Conservation (phyloP, 176 grass and related monocot genomes). For the Carex pumila region DNA sequence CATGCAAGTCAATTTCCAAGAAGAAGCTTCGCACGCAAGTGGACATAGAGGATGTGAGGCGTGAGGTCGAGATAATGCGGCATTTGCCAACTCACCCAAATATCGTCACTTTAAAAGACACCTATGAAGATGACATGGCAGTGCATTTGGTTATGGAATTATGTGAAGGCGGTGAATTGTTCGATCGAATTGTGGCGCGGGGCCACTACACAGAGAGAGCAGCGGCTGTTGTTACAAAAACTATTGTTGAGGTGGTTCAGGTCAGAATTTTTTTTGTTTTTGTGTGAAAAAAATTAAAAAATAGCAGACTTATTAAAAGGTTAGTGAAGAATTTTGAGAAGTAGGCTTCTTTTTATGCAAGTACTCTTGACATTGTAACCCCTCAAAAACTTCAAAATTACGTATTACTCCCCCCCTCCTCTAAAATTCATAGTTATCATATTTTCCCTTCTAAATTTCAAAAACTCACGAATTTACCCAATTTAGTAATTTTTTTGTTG, state of each 20-base stretch:
- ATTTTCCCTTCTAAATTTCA: too few relatives aligned
- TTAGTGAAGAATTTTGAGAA: not conserved
- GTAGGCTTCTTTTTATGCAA: not conserved
- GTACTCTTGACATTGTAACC: not conserved
- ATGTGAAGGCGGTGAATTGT: constrained; percentile 80
- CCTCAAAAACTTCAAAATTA: too few relatives aligned
- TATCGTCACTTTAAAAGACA: constrained; percentile 73
- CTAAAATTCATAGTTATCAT: too few relatives aligned
- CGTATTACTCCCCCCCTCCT: too few relatives aligned
- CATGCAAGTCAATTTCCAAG: constrained; percentile 92
- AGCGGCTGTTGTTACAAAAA: constrained; percentile 49
- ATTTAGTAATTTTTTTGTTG: too few relatives aligned
- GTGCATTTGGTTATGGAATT: constrained; percentile 93
- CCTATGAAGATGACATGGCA: constrained; percentile 73
- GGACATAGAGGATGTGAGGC: constrained; percentile 75
- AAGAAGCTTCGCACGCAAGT: constrained; percentile 75
- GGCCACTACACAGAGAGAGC: constrained; percentile 73
- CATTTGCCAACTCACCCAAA: constrained; percentile 58
- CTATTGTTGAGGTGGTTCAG: constrained; percentile 88
- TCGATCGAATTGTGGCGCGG: constrained; percentile 70
- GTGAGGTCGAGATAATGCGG: constrained; percentile 85
- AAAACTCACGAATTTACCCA: too few relatives aligned
- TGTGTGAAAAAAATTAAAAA: not conserved
- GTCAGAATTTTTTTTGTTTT: constrained; percentile 15
- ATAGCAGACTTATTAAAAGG: not conserved